Base-by-base conservation (phyloP, 2,329 filamentous ascomycete species). In the Tolypocladium pustulatum region DNA sequence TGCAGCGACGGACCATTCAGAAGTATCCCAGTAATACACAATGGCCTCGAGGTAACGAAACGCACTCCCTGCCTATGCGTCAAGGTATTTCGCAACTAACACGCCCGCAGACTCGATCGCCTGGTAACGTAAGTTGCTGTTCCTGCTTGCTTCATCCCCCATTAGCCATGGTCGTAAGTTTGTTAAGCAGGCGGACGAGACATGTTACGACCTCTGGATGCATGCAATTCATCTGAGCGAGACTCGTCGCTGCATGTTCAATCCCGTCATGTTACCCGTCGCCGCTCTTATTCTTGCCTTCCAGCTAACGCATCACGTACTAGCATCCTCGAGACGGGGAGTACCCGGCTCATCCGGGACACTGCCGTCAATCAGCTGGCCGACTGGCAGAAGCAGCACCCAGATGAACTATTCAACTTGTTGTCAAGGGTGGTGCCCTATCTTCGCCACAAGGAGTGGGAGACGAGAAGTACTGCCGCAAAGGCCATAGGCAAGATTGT, bases 381-480 rank as follows among this genome's bases (percentile, higher is more conserved):
- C 62, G 94, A 99, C 75, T 94, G 96, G 73, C 95, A 99, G 75
- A 97, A 97, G 72, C 90, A 94, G 72, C 94, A 97, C 68, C 94
- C 94, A 0, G 93, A 99, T 75, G 95, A 99, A 73, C 80, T 99
- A 1, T 97, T 97, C 76, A 97, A 97, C 70, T 82, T 99, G 8
- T 81, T 99, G 15, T 93, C 91, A 36, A 83, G 93, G 61, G 92
- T 99, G 37, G 87, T 99, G n/a, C 93, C 94, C 1, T 99, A 97
- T 73, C 81, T 99, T 36, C 86, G 90, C 60, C 93, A 94, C 65
- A 96, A 93, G 72, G 93, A 92, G 70, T 99, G 94, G 94, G 94
- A 99, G 69, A 99, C 94, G 32, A 82, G 95, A 65, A 92, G 88
- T 61, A 95, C 94, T 57, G 89, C 95, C 54, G 91, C 93, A 65